Evolutionary conservation across 1,284 basidiomycete genomes (phyloP), one percentile per base, ranked within the genome.

Genomic region (Rhizoctonia solani): DNA sequence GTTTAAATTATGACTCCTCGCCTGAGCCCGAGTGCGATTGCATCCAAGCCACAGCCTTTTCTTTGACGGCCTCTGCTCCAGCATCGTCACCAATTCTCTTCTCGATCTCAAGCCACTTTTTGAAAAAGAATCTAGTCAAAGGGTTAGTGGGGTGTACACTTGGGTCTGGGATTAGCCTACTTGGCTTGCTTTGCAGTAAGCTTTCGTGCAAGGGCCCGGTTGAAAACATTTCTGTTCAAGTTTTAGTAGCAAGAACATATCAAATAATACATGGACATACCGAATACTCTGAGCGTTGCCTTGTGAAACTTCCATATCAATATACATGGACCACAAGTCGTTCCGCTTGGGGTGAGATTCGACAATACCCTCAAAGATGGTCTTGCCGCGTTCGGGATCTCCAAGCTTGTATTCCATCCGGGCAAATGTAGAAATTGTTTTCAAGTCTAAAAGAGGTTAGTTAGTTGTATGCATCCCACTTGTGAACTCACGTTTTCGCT

Each of bases 261-360:
- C 25, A 27, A 4, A 5, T n/a, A 4, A 3, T 25, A 49, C 55
- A 50, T 52, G 65, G 14, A 75, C 81, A 29, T 76, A 88, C 85
- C 93, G 81, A 49, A 93, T 77, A 72, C 83, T 86, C 71, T 89
- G 88, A 37, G 95, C 87, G 77, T 96, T 87, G 23, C 82, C 79
- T 75, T 89, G 86, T 50, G 84, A 83, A 4, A 87, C 88, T 75
- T 98, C 92, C 87, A 98, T 95, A 76, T 99, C 97, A 75, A 98
- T 88, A 78, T 99, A 99, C 66, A 98, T 83, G 67, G 90, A 92
- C 95, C 98, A 99, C 44, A 98, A 80, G 76, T 99, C 96, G 80
- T 95, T 88, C 54, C 94, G 87, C 77, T 95, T 98, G 1, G 95
- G 89, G 79, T 98, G 93, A 14, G 89, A 92, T 75, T 96, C 93